Conservation (phyloP, 345 rosid genomes). For the Gossypium arboreum region DNA sequence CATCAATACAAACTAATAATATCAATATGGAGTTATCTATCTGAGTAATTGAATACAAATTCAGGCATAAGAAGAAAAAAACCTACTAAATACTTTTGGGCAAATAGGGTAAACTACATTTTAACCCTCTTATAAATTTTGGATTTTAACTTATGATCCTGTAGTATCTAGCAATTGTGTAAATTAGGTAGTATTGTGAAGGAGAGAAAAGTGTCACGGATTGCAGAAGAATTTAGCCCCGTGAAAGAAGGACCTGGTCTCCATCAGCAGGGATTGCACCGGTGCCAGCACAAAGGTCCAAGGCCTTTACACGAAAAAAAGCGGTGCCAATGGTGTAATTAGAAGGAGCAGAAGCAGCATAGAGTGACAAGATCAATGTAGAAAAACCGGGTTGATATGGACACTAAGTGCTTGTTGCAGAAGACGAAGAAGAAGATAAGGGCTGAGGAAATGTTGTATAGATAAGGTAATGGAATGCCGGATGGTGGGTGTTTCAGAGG, state of each 20-base stretch:
- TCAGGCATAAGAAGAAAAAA: no score
- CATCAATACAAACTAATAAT: no score
- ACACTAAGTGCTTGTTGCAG: constrained; percentile 10
- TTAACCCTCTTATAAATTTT: no score
- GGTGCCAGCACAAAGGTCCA: constrained; percentile 63
- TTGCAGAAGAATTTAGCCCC: no score
- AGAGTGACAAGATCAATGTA: constrained; percentile 14
- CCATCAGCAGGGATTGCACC: constrained; percentile 52
- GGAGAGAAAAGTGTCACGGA: neutral
- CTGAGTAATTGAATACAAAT: no score
- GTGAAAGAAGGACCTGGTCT: constrained; percentile 43
- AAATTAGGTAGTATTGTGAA: neutral
- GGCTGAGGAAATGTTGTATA: constrained; percentile 18
- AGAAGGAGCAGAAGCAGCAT: constrained; percentile 5
- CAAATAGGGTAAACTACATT: no score
- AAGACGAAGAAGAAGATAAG: constrained; percentile 12
- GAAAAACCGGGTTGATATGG: constrained; percentile 16
- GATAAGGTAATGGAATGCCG: constrained; percentile 21
- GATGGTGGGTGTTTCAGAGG: constrained; percentile 21
- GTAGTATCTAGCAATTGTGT: neutral
- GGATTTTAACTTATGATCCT: no score
- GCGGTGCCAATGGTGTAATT: constrained; percentile 24
- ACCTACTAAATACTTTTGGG: no score
- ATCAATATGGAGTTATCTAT: no score
- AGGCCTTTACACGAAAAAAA: constrained; percentile 60